Evolutionary conservation across 148 eudicot species (phyloP).

Genomic region (Camellia japonica): DNA sequence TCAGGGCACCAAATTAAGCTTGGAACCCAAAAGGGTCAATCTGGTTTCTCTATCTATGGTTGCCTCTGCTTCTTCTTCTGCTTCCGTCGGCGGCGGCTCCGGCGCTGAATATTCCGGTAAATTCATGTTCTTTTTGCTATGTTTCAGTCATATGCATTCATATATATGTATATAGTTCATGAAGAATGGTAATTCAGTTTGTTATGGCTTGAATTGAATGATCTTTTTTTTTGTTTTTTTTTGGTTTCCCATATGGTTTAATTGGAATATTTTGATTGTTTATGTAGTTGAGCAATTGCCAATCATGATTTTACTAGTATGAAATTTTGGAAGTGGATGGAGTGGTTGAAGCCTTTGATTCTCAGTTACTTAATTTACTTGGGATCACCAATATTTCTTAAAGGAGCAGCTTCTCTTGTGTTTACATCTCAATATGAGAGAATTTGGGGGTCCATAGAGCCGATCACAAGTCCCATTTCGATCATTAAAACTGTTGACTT

Average conservation of each 20-base stretch:
- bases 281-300: not conserved
- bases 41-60: conserved; percentile 20
- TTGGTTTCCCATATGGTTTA: not conserved
- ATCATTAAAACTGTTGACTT: too few relatives aligned
- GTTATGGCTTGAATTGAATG: not conserved
- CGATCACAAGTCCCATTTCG: too few relatives aligned
- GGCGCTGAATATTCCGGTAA: conserved; percentile 48
- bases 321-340: not conserved
- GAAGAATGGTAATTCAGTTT: not conserved
- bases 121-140: not conserved
- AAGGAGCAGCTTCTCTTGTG: too few relatives aligned
- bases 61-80: conserved; percentile 47
- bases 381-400: too few relatives aligned
- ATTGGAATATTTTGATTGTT: not conserved
- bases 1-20: not conserved
- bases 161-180: not conserved
- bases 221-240: not conserved
- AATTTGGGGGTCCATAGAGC: too few relatives aligned
- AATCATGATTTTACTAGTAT: conserved; percentile 1
- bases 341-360: not conserved
- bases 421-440: too few relatives aligned
- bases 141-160: not conserved
- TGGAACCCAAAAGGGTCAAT: conserved; percentile 14
- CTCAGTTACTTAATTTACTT: too few relatives aligned
- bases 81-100: conserved; percentile 30